These are phyloP conservation scores for Strigomonas galati DNA, from an alignment of 208 protist genomes.

Conservation along the genomic window DNA sequence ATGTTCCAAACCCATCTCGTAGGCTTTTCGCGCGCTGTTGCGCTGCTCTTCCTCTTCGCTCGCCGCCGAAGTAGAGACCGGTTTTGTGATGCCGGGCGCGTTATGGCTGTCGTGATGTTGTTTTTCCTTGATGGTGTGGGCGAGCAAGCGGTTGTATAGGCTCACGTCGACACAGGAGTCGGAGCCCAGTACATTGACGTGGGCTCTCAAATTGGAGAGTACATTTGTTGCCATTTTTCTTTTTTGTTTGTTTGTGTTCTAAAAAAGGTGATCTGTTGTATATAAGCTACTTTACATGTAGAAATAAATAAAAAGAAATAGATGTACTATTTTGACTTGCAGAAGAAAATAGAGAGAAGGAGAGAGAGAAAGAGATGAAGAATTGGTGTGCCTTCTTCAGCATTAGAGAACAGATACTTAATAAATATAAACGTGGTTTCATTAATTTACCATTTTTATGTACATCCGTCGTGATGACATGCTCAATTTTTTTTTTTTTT, in stretches of 20 bases:
- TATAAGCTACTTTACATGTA: background rate
- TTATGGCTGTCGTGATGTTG: background rate
- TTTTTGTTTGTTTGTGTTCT: constrained; percentile 14
- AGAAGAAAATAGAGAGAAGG: background rate
- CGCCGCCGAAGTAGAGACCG: background rate
- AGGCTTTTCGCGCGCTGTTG: background rate
- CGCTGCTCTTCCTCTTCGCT: background rate
- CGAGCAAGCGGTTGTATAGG: background rate
- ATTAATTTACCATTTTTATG: too few species aligned
- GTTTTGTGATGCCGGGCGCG: background rate
- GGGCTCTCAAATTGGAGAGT: background rate
- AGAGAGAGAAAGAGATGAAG: background rate
- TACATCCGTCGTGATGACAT: too few species aligned
- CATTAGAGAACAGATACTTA: too few species aligned
- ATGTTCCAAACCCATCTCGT: background rate
- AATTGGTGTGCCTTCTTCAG: background rate
- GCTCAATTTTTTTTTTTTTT: constrained; percentile 12
- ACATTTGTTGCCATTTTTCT: constrained; percentile 7
- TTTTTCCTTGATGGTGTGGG: background rate
- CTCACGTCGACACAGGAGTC: constrained; percentile 3
- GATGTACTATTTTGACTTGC: background rate
- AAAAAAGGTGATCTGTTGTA: background rate
- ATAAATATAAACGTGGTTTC: too few species aligned
- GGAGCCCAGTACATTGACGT: constrained; percentile 3
- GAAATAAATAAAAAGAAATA: background rate